phyloP scores from a whole-genome alignment of 164 flowering plant genomes.

The Houttuynia cordata region DNA sequence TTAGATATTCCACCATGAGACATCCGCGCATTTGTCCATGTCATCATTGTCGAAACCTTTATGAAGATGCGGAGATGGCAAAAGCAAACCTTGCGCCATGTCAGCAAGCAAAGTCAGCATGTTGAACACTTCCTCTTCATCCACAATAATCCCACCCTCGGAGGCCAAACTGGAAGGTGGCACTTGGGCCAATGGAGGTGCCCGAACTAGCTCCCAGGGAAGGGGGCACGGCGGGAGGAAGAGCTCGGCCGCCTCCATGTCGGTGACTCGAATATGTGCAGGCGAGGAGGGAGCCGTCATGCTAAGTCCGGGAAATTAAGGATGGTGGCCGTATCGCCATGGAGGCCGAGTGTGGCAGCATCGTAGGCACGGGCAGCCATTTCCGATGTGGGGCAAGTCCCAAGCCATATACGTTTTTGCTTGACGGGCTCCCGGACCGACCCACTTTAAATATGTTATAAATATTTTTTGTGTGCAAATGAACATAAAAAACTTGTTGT shows the following conservation, averaged over 20 bases:
- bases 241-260: constrained; percentile 37
- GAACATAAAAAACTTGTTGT: no score
- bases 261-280: no score
- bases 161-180: background rate
- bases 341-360: constrained; percentile 51
- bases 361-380: constrained; percentile 76
- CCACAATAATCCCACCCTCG: background rate
- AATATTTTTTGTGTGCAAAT: no score
- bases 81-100: constrained; percentile 54
- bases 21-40: no score
- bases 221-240: background rate
- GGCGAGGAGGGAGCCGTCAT: constrained; percentile 33
- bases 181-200: background rate
- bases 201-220: background rate
- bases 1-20: no score
- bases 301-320: constrained; percentile 70
- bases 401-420: constrained; percentile 58
- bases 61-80: no score
- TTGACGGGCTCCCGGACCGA: constrained; percentile 53
- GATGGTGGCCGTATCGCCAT: constrained; percentile 40
- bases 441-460: no score
- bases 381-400: constrained; percentile 44
- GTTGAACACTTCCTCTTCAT: constrained; percentile 19
- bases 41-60: no score
- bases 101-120: constrained; percentile 26